Evolutionary conservation across 805 yeast genomes (phyloP).

Genomic region (Ogataea pilisensis): DNA sequence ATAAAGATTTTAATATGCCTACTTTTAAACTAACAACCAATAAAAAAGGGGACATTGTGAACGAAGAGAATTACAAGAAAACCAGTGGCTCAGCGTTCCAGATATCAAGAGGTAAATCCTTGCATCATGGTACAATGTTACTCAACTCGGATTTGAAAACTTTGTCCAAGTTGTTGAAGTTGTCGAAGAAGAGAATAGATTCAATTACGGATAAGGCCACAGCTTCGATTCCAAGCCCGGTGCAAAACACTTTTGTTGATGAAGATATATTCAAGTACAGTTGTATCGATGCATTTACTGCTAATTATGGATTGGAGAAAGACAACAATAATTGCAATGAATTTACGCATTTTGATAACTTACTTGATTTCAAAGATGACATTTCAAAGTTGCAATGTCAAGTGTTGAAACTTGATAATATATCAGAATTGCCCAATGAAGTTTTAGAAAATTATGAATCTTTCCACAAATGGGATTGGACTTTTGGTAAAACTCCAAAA

Average conservation of each 20-base stretch:
- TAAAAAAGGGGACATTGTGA: constrained; percentile 75
- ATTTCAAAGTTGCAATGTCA: constrained; percentile 13
- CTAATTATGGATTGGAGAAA: constrained; percentile 6
- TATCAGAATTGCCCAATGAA: constrained; percentile 31
- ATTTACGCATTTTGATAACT: constrained; percentile 18
- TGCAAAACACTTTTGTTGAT: constrained; percentile 55
- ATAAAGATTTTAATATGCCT: constrained; percentile 12
- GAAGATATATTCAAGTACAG: constrained; percentile 42
- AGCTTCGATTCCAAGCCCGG: constrained; percentile 77
- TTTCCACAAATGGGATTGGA: constrained; percentile 67
- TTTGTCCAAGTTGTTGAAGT: constrained; percentile 53
- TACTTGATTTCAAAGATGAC: constrained; percentile 4
- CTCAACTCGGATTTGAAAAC: constrained; percentile 59
- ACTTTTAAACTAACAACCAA: constrained; percentile 45
- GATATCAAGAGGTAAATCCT: constrained; percentile 72
- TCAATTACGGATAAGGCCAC: constrained; percentile 38
- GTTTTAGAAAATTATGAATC: constrained; percentile 37
- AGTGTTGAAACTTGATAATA: constrained; percentile 23
- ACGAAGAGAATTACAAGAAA: constrained; percentile 43
- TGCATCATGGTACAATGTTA: constrained; percentile 97
- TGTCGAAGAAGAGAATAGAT: constrained; percentile 14
- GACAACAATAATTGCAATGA: background rate
- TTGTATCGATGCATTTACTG: constrained; percentile 39
- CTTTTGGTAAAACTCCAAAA: constrained; percentile 68
- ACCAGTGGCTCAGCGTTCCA: constrained; percentile 94